These are phyloP conservation scores for Cinchona pubescens DNA, from an alignment of 257 asterid species.

Conservation along the genomic window DNA sequence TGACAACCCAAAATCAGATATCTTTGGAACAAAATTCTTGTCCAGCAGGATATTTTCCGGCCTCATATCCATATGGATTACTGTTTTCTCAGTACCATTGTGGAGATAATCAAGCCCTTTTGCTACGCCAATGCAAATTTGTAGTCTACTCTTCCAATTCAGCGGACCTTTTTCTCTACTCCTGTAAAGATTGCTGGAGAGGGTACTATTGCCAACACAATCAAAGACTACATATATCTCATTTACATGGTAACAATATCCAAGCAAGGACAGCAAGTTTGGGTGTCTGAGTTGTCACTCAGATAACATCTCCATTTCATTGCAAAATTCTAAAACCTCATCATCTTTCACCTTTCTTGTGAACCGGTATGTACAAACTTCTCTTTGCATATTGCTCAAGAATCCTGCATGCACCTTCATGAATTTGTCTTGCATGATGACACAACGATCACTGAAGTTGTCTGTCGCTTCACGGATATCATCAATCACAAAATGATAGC, in stretches of 20 bases:
- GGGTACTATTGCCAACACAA: background rate
- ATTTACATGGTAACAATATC: background rate
- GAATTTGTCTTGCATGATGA: background rate
- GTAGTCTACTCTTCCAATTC: slow-evolving; percentile 3
- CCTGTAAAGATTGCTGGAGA: background rate
- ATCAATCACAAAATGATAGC: background rate
- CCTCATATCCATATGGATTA: background rate
- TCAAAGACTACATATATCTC: background rate
- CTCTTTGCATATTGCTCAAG: background rate
- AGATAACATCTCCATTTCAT: background rate
- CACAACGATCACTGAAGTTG: background rate
- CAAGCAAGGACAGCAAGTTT: background rate
- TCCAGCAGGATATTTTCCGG: slow-evolving; percentile 1
- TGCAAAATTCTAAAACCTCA: background rate
- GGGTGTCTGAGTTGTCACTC: background rate
- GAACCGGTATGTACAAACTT: too few species aligned
- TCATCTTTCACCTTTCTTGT: background rate
- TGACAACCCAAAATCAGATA: slow-evolving; percentile 10
- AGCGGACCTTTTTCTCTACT: background rate
- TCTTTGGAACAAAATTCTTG: background rate
- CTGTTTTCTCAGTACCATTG: background rate
- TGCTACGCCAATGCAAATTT: slow-evolving; percentile 13
- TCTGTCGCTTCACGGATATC: slow-evolving; percentile 1
- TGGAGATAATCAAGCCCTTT: slow-evolving; percentile 15
- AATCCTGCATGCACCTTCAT: background rate